Conservation (phyloP, 352 stramenopile species). For the Aphanomyces euteiches region DNA sequence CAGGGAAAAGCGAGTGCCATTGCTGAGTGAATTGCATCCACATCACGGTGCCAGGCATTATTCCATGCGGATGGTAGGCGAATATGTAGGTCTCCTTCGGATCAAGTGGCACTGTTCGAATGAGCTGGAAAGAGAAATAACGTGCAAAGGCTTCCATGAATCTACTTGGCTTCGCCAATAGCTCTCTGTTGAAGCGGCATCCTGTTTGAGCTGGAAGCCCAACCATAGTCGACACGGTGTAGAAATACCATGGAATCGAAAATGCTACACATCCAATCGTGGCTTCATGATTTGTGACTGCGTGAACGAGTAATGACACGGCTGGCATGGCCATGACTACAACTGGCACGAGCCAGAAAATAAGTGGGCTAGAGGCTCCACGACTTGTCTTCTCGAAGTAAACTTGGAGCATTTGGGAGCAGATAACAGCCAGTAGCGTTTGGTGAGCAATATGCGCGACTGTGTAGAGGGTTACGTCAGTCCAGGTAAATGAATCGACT, state of each 20-base stretch:
- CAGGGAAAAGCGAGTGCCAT: slow-evolving; percentile 64
- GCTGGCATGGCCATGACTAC: slow-evolving; percentile 49
- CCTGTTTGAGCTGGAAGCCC: slow-evolving; percentile 63
- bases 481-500: slow-evolving; percentile 18
- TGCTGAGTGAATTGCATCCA: slow-evolving; percentile 74
- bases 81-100: slow-evolving; percentile 63
- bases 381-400: slow-evolving; percentile 40
- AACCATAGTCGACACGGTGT: slow-evolving; percentile 66
- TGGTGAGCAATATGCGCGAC: slow-evolving; percentile 39
- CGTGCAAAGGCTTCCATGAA: slow-evolving; percentile 53
- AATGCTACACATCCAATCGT: slow-evolving; percentile 39
- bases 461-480: not conserved
- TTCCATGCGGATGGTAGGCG: slow-evolving; percentile 75
- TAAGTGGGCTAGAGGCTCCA: slow-evolving; percentile 18
- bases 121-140: slow-evolving; percentile 67
- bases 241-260: slow-evolving; percentile 49
- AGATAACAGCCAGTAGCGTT: slow-evolving; percentile 68
- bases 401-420: slow-evolving; percentile 48
- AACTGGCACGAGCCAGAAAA: slow-evolving; percentile 39
- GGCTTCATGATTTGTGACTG: slow-evolving; percentile 45
- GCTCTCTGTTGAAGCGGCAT: slow-evolving; percentile 44
- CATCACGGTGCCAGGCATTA: slow-evolving; percentile 67
- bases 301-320: slow-evolving; percentile 50
- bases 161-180: slow-evolving; percentile 41
- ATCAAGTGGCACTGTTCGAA: slow-evolving; percentile 54